A percentile compares a stretch with the other conserved stretches of the same genome.
These are phyloP conservation scores for Dryadomyces quercus-mongolicae DNA, from an alignment of 2,329 filamentous ascomycete genomes.

Conservation along the genomic window DNA sequence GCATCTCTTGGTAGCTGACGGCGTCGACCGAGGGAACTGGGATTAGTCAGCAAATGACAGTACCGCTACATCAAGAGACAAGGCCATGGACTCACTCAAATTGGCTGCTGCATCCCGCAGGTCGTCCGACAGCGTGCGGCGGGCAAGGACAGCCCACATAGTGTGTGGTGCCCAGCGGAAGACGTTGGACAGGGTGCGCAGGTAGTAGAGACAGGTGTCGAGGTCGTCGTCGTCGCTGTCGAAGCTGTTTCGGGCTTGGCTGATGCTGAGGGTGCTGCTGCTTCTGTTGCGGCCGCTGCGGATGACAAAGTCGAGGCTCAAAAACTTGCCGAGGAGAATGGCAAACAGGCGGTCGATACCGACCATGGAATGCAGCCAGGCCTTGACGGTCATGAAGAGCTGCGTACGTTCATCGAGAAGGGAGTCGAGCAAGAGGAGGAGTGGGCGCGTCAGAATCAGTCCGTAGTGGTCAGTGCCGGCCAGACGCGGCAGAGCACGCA, in stretches of 20 bases:
- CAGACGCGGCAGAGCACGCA: slow-evolving; percentile 27
- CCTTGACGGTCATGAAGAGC: slow-evolving; percentile 62
- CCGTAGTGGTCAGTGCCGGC: slow-evolving; percentile 52
- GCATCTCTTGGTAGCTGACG: slow-evolving; percentile 53
- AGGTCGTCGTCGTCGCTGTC: slow-evolving; percentile 51
- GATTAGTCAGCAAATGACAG: neutral
- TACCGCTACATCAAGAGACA: neutral
- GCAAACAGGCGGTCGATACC: slow-evolving; percentile 53
- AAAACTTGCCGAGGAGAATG: slow-evolving; percentile 46
- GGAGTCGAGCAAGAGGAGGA: slow-evolving; percentile 72
- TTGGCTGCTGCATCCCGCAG: slow-evolving; percentile 29
- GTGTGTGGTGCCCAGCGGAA: slow-evolving; percentile 55
- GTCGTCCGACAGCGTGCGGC: slow-evolving; percentile 40
- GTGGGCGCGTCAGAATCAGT: slow-evolving; percentile 64
- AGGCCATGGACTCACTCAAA: slow-evolving; percentile 37
- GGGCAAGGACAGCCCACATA: slow-evolving; percentile 59
- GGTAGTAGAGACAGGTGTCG: slow-evolving; percentile 65
- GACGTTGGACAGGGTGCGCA: slow-evolving; percentile 63
- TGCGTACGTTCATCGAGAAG: slow-evolving; percentile 62
- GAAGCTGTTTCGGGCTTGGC: slow-evolving; percentile 8
- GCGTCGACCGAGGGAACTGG: slow-evolving; percentile 30
- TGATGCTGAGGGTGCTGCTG: neutral
- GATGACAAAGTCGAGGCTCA: slow-evolving; percentile 34
- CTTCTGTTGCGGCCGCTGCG: slow-evolving; percentile 6
- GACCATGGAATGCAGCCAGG: slow-evolving; percentile 62